Percentiles rank a stretch among this genome's conserved stretches.
Conservation (phyloP, 2,329 filamentous ascomycete genomes). For the Ophiostoma quercus region DNA sequence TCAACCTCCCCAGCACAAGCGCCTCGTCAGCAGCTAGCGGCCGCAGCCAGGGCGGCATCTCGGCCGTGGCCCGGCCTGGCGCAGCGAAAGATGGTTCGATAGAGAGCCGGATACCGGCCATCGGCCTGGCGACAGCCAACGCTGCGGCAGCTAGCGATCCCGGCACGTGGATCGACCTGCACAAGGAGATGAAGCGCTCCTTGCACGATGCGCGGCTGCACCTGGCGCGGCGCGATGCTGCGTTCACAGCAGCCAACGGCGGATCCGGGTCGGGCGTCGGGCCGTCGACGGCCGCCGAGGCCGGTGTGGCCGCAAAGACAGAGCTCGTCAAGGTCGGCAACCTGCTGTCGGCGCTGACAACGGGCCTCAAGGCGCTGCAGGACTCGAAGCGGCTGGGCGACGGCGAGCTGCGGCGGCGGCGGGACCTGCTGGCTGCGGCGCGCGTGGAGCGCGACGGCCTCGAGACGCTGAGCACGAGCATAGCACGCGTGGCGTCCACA, state of each 20-base stretch:
- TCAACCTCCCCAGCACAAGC: conserved; percentile 54
- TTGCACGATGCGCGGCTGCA: conserved; percentile 62
- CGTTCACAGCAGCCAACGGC: conserved; percentile 34
- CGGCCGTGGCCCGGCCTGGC: background rate
- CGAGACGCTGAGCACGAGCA: conserved; percentile 63
- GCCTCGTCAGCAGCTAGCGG: conserved; percentile 25
- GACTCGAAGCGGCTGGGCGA: conserved; percentile 58
- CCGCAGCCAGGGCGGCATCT: conserved; percentile 18
- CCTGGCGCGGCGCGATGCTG: conserved; percentile 63
- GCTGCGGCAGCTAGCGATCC: conserved; percentile 50
- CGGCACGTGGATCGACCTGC: conserved; percentile 69
- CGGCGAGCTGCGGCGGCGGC: conserved; percentile 66
- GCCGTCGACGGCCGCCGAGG: conserved; percentile 45
- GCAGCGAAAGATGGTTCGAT: conserved; percentile 14
- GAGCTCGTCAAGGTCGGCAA: conserved; percentile 64
- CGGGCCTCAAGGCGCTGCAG: conserved; percentile 57
- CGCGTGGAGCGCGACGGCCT: conserved; percentile 70
- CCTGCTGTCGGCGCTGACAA: conserved; percentile 58
- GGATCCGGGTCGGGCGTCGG: background rate
- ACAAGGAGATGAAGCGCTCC: conserved; percentile 65
- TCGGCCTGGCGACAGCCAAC: conserved; percentile 38
- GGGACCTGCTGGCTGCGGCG: conserved; percentile 64
- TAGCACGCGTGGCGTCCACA: conserved; percentile 38
- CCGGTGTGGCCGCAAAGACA: conserved; percentile 68
- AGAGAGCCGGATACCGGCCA: conserved; percentile 35